phyloP scores from a whole-genome alignment of 192 early-diverging fungal species.

The Backusella australiensis region DNA sequence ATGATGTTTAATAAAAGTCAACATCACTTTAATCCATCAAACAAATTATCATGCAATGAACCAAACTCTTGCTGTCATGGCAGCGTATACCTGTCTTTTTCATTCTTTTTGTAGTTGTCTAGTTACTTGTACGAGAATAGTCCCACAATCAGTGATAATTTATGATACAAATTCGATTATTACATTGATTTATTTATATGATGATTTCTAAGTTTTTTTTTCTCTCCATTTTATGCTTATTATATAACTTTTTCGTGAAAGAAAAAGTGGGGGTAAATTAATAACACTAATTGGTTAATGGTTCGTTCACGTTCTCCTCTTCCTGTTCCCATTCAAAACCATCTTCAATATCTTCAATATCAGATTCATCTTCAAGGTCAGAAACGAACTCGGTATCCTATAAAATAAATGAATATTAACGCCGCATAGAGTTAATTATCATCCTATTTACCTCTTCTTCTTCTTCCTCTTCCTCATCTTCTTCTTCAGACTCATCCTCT shows the following conservation, averaged over 20 bases:
- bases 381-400: conserved; percentile 57
- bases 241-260: background rate
- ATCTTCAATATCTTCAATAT: conserved; percentile 42
- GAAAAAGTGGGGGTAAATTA: background rate
- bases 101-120: no score
- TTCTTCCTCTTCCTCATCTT: conserved; percentile 69
- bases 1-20: no score
- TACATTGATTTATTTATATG: background rate
- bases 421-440: conserved; percentile 29
- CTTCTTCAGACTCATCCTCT: conserved; percentile 66
- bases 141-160: no score
- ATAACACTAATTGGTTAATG: conserved; percentile 3
- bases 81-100: no score
- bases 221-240: background rate
- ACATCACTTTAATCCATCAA: no score
- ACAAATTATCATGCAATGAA: no score
- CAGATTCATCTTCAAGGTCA: conserved; percentile 60
- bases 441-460: conserved; percentile 50
- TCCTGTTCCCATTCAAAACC: conserved; percentile 27
- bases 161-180: background rate
- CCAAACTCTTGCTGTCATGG: no score
- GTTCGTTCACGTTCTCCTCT: conserved; percentile 55
- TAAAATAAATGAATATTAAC: conserved; percentile 38
- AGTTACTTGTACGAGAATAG: no score
- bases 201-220: background rate